A percentile compares a stretch with the other conserved stretches of the same genome.
phyloP scores from a whole-genome alignment of 208 protist species.

The Trypanosomatidae sp. region DNA sequence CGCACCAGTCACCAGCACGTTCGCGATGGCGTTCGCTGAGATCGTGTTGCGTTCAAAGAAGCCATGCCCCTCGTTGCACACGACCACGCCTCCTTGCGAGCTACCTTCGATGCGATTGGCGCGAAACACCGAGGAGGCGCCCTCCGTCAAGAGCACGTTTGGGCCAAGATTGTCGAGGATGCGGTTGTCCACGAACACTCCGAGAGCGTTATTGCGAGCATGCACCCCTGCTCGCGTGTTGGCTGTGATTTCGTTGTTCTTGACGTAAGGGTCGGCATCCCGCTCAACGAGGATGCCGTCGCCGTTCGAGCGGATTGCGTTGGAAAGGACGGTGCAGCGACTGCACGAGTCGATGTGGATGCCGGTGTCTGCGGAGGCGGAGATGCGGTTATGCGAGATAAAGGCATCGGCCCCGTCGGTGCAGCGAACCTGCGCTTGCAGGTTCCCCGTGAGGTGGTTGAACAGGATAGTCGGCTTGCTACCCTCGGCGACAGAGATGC shows the following conservation, averaged over 20 bases:
- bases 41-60: constrained; percentile 76
- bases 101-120: constrained; percentile 62
- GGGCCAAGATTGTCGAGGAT: constrained; percentile 47
- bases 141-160: constrained; percentile 73
- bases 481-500: constrained; percentile 34
- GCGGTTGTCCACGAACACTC: constrained; percentile 68
- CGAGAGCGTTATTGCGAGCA: constrained; percentile 74
- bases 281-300: constrained; percentile 76
- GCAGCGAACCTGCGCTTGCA: constrained; percentile 46
- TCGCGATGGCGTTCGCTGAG: constrained; percentile 60
- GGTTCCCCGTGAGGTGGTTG: constrained; percentile 67
- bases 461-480: constrained; percentile 59
- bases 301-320: constrained; percentile 55
- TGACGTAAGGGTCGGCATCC: constrained; percentile 76
- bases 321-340: constrained; percentile 53
- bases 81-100: constrained; percentile 62
- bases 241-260: constrained; percentile 51
- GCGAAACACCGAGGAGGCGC: constrained; percentile 59
- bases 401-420: constrained; percentile 47
- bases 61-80: constrained; percentile 62
- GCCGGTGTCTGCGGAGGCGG: constrained; percentile 35
- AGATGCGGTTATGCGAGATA: constrained; percentile 67
- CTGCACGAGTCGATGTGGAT: constrained; percentile 62
- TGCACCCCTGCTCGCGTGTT: constrained; percentile 47
- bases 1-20: constrained; percentile 61